Base-by-base conservation (phyloP, 495 filamentous ascomycete species). In the Staphylotrichum tortipilum region DNA sequence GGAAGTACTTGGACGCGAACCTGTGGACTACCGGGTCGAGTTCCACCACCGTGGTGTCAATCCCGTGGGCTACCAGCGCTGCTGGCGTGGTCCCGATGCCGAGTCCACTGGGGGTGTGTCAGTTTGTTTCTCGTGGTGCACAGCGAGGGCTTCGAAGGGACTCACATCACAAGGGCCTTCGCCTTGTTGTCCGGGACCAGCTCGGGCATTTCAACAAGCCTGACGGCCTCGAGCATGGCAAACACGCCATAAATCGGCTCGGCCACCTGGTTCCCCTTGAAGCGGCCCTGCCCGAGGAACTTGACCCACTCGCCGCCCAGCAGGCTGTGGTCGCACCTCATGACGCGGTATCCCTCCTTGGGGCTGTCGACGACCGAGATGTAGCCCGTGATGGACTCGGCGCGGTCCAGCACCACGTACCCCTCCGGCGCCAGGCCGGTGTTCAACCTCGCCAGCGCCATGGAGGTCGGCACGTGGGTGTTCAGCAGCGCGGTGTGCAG, bases 171-270 rank as follows among this genome's bases (percentile, higher is more conserved):
- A 2, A 98, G 73, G 3, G 92, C 92, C 46, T 78, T 84, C 24
- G 87, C 83, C 30, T 83, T 63, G n/a, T 68, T 62, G 53, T 89
- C 85, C 8, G 73, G 65, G 14, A 66, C 69, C 17, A 75, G 65
- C 50, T 71, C 56, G 4, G 78, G 72, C 3, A 71, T 69, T 54
- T 87, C 75, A 29, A 95, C 74, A 21, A 98, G 73, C 24, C 92
- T 77, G 7, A 96, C 86, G 4, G 91, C 88, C 62, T 97, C 92
- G 22, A 98, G 77, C 75, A 90, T 94, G 17, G 83, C 79, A 65
- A 98, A 98, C 14, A 97, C 81, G 0, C 87, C 83, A 56, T 96
- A 98, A 39, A 98, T 85, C 0, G 92, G 87, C 62, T 98, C 92
- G 19, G 79, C 78, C 17, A 84, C 71, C 28, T 73, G 68, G 34